Conservation (phyloP, 2,329 filamentous ascomycete species). For the Trichoderma oligosporum region DNA sequence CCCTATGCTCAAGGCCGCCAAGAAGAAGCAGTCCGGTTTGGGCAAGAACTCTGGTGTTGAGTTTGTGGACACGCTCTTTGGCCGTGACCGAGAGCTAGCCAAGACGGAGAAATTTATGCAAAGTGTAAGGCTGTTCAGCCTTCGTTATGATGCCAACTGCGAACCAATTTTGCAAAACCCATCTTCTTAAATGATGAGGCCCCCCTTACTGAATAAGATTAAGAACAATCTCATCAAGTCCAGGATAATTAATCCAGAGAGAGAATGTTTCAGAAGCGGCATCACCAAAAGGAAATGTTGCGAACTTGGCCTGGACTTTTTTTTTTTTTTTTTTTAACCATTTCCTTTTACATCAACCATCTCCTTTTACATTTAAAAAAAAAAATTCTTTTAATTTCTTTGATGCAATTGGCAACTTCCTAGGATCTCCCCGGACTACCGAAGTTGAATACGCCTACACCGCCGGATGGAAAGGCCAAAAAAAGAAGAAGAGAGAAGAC, state of each 20-base stretch:
- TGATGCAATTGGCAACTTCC: slow-evolving; percentile 17
- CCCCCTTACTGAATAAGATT: neutral
- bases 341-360: too few relatives aligned
- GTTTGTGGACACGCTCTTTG: slow-evolving; percentile 95
- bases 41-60: slow-evolving; percentile 90
- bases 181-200: slow-evolving; percentile 46
- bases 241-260: slow-evolving; percentile 10
- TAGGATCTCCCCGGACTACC: slow-evolving; percentile 17
- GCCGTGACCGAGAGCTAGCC: slow-evolving; percentile 82
- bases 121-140: slow-evolving; percentile 79
- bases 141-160: slow-evolving; percentile 94
- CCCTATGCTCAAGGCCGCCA: slow-evolving; percentile 89
- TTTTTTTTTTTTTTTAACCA: neutral
- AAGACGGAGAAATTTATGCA: slow-evolving; percentile 93
- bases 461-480: slow-evolving; percentile 18
- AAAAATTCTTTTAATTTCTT: slow-evolving; percentile 22
- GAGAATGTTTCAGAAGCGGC: slow-evolving; percentile 16
- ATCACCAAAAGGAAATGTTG: slow-evolving; percentile 17
- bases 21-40: slow-evolving; percentile 64
- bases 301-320: slow-evolving; percentile 12
- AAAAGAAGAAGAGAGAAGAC: slow-evolving; percentile 8
- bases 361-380: too few relatives aligned
- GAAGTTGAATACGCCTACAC: slow-evolving; percentile 11
- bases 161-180: slow-evolving; percentile 74
- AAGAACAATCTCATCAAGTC: neutral